Conservation (phyloP, 257 asterid genomes). For the Salvia splendens region DNA sequence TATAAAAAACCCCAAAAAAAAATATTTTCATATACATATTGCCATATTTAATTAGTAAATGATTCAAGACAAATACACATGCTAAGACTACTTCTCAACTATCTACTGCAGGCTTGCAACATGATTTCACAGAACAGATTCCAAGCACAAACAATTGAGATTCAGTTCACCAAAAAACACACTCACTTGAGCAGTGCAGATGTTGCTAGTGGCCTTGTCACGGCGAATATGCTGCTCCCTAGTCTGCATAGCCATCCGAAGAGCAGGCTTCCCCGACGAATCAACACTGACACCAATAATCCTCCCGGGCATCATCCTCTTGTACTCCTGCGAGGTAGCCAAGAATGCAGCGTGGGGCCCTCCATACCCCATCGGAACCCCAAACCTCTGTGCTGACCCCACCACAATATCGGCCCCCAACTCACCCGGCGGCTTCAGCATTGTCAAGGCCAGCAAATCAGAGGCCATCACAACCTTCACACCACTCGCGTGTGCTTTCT, state of each 20-base stretch:
- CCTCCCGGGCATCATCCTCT: slow-evolving; percentile 99
- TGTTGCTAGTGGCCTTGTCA: slow-evolving; percentile 98
- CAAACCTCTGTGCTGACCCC: slow-evolving; percentile 99
- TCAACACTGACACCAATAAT: slow-evolving; percentile 95
- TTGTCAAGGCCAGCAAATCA: slow-evolving; percentile 83
- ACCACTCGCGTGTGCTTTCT: slow-evolving; percentile 88
- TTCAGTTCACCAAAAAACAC: not conserved
- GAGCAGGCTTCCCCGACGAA: slow-evolving; percentile 90
- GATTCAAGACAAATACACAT: not conserved
- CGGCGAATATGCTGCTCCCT: slow-evolving; percentile 98
- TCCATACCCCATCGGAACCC: slow-evolving; percentile 99
- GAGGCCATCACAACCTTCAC: slow-evolving; percentile 98
- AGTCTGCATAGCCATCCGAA: slow-evolving; percentile 99
- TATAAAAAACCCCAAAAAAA: not conserved
- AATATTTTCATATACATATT: not conserved
- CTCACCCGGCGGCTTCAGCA: slow-evolving; percentile 97
- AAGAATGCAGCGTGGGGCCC: slow-evolving; percentile 99
- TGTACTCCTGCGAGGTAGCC: slow-evolving; percentile 98
- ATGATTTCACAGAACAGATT: not conserved
- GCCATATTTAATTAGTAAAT: not conserved
- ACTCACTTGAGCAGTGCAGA: slow-evolving; percentile 96
- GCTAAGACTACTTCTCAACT: not conserved
- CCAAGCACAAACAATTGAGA: not conserved
- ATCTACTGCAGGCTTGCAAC: not conserved
- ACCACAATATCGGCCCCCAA: slow-evolving; percentile 92